Conservation (phyloP, 73 alveolate species). For the Paramecium octaurelia region DNA sequence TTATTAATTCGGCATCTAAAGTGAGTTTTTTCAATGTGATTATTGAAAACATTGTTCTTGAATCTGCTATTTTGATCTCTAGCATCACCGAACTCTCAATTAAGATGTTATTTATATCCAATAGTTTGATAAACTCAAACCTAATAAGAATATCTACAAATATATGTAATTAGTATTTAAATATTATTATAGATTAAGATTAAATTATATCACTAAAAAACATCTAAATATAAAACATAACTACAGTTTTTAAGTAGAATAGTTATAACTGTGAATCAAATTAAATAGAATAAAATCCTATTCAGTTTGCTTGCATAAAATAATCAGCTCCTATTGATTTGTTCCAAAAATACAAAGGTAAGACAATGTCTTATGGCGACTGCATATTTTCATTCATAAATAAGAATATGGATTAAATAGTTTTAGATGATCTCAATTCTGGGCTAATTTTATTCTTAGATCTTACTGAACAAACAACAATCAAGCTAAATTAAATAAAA, state of each 20-base stretch:
- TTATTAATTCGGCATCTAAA: not conserved
- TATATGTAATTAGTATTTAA: not conserved
- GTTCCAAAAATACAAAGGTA: not conserved
- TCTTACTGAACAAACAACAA: not conserved
- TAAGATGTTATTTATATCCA: not conserved
- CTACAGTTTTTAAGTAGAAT: not conserved
- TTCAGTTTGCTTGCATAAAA: not conserved
- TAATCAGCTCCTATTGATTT: not conserved
- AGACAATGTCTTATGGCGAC: not conserved
- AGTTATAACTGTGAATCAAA: not conserved
- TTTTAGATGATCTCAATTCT: not conserved
- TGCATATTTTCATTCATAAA: not conserved
- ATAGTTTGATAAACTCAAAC: not conserved
- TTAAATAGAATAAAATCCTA: not conserved
- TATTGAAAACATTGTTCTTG: not conserved
- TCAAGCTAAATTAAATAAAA: not conserved
- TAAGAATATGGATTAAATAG: not conserved
- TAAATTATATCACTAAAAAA: not conserved
- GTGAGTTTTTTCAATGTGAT: not conserved
- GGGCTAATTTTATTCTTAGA: not conserved
- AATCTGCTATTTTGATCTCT: not conserved
- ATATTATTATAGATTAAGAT: not conserved
- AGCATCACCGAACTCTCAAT: not conserved
- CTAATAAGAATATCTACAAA: not conserved
- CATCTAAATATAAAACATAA: not conserved